Evolutionary conservation across 164 flowering plant genomes (phyloP).

Genomic region (Stephania yunnanensis): DNA sequence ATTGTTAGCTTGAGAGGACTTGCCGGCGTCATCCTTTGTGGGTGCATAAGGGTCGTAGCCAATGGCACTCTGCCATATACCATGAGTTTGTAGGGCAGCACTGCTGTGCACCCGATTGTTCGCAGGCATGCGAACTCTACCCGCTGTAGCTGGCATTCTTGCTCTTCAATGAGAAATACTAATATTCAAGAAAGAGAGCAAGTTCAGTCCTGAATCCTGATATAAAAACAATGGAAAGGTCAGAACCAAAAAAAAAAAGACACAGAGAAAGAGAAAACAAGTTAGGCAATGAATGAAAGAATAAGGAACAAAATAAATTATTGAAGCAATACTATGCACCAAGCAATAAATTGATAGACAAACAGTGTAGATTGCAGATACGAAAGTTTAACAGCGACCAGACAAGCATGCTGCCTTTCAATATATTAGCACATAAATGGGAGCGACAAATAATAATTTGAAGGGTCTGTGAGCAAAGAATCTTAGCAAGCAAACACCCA

Average conservation of each 20-base stretch:
- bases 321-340: neutral
- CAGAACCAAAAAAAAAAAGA: neutral
- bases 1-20: constrained; percentile 24
- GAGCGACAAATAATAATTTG: neutral
- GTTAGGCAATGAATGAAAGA: neutral
- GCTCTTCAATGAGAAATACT: neutral
- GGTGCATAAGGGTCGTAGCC: constrained; percentile 98
- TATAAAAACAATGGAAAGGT: neutral
- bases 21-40: constrained; percentile 62
- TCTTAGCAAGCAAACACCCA: too few relatives aligned
- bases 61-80: constrained; percentile 98
- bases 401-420: neutral
- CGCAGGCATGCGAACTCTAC: constrained; percentile 99
- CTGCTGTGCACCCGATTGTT: constrained; percentile 98
- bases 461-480: too few relatives aligned
- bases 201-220: neutral
- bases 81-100: constrained; percentile 97
- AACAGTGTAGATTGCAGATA: neutral
- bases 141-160: constrained; percentile 99
- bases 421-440: too few relatives aligned
- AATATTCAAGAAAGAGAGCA: neutral
- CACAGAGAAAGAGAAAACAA: neutral
- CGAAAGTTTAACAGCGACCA: neutral
- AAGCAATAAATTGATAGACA: neutral
- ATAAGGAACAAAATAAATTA: neutral